These are phyloP conservation scores for Knoxia roxburghii DNA, from an alignment of 257 asterid species.

Conservation along the genomic window DNA sequence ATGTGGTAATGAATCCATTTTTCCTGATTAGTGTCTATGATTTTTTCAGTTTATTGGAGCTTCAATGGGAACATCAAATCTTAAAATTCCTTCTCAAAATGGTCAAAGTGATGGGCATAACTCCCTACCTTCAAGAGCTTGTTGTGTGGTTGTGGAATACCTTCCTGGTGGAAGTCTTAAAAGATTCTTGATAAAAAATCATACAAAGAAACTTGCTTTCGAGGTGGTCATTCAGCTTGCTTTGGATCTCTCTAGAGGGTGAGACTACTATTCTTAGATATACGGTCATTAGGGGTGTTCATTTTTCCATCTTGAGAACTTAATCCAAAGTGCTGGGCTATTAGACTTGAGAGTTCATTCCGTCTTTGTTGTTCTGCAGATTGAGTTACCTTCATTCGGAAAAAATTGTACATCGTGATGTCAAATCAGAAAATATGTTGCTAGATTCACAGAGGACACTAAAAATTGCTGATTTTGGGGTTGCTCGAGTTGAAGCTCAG, in stretches of 20 bases:
- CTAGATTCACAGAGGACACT: constrained; percentile 29
- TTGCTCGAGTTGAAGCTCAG: constrained; percentile 64
- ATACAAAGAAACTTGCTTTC: constrained; percentile 42
- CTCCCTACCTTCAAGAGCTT: constrained; percentile 44
- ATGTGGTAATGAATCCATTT: not conserved
- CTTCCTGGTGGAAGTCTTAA: constrained; percentile 47
- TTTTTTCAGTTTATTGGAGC: constrained; percentile 49
- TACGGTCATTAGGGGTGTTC: not conserved
- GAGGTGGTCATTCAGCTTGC: constrained; percentile 47
- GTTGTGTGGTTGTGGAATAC: constrained; percentile 66
- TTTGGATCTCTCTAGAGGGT: constrained; percentile 65
- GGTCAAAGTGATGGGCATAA: constrained; percentile 25
- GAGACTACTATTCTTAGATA: constrained; percentile 13
- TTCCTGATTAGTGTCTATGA: not conserved
- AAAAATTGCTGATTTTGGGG: constrained; percentile 59
- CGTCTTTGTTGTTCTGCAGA: constrained; percentile 26
- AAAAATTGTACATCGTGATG: constrained; percentile 55
- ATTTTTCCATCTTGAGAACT: not conserved
- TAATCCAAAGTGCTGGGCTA: not conserved
- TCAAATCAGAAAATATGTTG: constrained; percentile 56
- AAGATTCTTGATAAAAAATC: constrained; percentile 39
- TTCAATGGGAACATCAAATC: constrained; percentile 54
- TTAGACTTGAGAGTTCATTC: not conserved
- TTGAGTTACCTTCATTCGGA: constrained; percentile 55
- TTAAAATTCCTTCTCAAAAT: constrained; percentile 40